Base-by-base conservation (phyloP, 495 filamentous ascomycete genomes). In the Ramalina intermedia region DNA sequence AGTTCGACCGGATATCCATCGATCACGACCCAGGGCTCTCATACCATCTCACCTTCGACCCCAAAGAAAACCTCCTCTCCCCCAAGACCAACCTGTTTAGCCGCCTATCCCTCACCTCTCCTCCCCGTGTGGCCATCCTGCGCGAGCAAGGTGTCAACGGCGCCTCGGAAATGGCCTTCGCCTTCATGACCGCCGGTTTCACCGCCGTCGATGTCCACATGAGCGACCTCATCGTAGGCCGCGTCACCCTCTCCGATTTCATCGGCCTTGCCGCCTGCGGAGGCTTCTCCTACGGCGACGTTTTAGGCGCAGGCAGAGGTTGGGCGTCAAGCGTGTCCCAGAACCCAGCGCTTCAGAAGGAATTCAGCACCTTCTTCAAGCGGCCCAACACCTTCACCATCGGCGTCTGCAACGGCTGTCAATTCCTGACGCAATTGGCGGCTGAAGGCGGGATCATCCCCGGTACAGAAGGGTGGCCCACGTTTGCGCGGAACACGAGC, bases 351-450 rank as follows among this genome's bases (percentile, higher is more conserved):
- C 80, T 84, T 3, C 78, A 87, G 27, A 68, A 66, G 41, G 81
- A 89, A 55, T 94, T 96, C 67, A 66, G 82, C 54, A 60, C 61
- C 7, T 98, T 98, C 78, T 96, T 98, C 65, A 75, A 81, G 59
- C 77, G 93, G 35, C 75, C 78, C 33, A 84, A 95, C 54, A 96
- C 91, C 8, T 98, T 98, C 65, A 76, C 85, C 7, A 74, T 98
- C 1, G 91, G 93, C 45, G 90, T 96, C 21, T 96, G 91, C 75
- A 98, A 98, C 62, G 91, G 91, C 41, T 96, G 91, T 56, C 91
- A 98, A 65, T 95, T 98, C 78, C 72, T 96, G 18, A 83, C 80
- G 12, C 78, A 83, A 16, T 72, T 98, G 14, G 85, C 44, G 6
- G 9, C 4, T 7, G 44, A 16, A 9, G 26, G 82, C 60, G 78